Conservation (phyloP, 2,329 filamentous ascomycete species). For the Botrytis hyacinthi region DNA sequence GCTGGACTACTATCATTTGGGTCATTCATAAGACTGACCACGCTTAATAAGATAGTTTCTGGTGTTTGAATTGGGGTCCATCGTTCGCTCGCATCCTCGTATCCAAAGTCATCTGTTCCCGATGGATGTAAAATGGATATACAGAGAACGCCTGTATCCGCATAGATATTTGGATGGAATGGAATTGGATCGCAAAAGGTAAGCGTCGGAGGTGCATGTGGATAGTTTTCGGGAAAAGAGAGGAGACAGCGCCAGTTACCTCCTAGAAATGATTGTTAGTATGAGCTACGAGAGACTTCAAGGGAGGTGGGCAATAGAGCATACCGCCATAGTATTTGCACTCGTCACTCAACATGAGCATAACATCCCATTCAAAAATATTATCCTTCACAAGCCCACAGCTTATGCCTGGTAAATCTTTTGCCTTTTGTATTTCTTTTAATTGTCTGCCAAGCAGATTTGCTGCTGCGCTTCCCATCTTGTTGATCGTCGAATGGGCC, state of each 20-base stretch:
- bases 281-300: constrained; percentile 53
- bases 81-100: constrained; percentile 84
- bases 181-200: constrained; percentile 79
- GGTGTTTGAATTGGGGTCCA: constrained; percentile 95
- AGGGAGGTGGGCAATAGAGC: constrained; percentile 46
- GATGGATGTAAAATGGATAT: constrained; percentile 96
- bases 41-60: constrained; percentile 87
- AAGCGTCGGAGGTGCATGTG: constrained; percentile 82
- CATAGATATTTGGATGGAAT: constrained; percentile 95
- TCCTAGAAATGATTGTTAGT: constrained; percentile 55
- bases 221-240: constrained; percentile 81
- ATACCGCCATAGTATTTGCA: constrained; percentile 73
- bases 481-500: not conserved
- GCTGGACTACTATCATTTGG: constrained; percentile 96
- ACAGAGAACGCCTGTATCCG: constrained; percentile 75
- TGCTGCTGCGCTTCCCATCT: constrained; percentile 47
- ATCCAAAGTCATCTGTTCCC: constrained; percentile 90
- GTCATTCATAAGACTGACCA: constrained; percentile 87
- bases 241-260: constrained; percentile 88
- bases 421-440: constrained; percentile 89
- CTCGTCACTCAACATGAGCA: constrained; percentile 93
- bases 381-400: constrained; percentile 86
- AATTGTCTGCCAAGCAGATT: constrained; percentile 80
- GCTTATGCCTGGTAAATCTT: constrained; percentile 91
- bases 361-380: constrained; percentile 97